Evolutionary conservation across 106 monocot genomes (phyloP).

Genomic region (Dendrobium officinale): DNA sequence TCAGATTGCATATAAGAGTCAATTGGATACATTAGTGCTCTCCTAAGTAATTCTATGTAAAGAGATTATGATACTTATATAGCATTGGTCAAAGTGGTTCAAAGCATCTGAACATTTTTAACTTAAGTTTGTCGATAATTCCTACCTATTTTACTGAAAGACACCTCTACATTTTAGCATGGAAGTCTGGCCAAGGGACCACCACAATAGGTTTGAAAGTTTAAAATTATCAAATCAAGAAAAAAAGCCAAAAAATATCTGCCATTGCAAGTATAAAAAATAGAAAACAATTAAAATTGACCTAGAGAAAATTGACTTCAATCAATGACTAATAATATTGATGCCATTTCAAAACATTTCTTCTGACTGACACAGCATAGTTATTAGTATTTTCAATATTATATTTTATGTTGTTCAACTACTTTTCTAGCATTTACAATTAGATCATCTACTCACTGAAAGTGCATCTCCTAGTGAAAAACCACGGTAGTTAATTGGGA

Average conservation of each 20-base stretch:
- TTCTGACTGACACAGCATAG: not conserved
- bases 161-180: not conserved
- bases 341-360: not conserved
- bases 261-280: not conserved
- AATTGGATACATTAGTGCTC: not conserved
- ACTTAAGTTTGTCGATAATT: not conserved
- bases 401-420: not conserved
- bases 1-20: not conserved
- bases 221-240: not conserved
- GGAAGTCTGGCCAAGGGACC: not conserved
- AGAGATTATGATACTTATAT: not conserved
- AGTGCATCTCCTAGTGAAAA: not conserved
- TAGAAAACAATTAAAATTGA: not conserved
- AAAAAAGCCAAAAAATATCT: not conserved
- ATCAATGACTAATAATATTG: not conserved
- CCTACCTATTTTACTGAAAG: not conserved
- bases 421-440: not conserved
- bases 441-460: not conserved
- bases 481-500: not conserved
- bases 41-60: not conserved
- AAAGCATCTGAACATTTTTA: not conserved
- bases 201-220: not conserved
- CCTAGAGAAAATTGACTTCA: not conserved
- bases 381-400: not conserved
- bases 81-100: not conserved